Base-by-base conservation (phyloP, 768 basidiomycete genomes). In the Kwoniella bestiolae region DNA sequence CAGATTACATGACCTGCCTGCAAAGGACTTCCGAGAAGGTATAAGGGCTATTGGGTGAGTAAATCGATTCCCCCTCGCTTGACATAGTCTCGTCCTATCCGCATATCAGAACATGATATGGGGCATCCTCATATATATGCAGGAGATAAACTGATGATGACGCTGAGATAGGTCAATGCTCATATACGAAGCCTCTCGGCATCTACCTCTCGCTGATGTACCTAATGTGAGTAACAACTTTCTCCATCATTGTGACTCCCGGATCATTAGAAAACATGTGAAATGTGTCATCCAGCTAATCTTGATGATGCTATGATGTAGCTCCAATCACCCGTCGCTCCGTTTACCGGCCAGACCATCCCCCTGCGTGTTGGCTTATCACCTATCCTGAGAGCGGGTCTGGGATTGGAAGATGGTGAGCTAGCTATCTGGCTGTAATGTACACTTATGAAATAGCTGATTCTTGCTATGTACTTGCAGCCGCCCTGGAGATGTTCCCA, bases 311-410 rank as follows among this genome's bases (percentile, higher is more conserved):
- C 2, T 38, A 12, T 38, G 35, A 38, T 31, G 14, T 44, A 76
- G 75, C 70, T 76, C 3, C 80, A 87, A 84, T 89, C 91, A 0
- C 94, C 95, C 1, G 83, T 97, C 16, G 88, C 86, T 2, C 79
- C 86, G 2, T 97, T 92, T 82, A 89, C 84, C 18, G 95, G 94
- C 25, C 86, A 87, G 3, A 81, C 78, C 26, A 85, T 98, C 80
- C 90, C 89, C 71, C 86, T 89, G 7, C 85, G 87, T 50, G 86
- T 98, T 58, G 95, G 92, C 4, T 82, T 98, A 59, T 89, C 91
- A 2, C 95, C 95, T 44, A 92, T 98, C 73, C 84, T 98, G 61
- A 88, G 95, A 41, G 95, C 95, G 31, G 95, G 95, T 5, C 83
- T 94, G 68, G 92, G 93, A 18, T 94, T 98, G 92, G 86, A 90